Evolutionary conservation across 805 yeast species (phyloP).

Genomic region (Hagleromyces aurorensis): DNA sequence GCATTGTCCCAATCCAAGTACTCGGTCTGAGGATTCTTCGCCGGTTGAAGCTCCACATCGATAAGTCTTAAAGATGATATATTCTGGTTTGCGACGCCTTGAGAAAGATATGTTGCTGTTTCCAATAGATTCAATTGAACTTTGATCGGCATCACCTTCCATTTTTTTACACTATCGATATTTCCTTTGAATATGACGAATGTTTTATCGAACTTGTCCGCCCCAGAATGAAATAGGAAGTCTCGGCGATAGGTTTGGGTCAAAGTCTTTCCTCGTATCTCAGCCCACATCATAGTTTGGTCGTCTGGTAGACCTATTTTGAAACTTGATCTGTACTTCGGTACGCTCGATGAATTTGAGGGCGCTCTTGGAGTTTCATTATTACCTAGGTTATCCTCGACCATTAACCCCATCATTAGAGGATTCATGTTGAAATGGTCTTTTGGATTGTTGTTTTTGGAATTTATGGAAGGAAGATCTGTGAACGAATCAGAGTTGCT

Average conservation of each 20-base stretch:
- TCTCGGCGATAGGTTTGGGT: constrained; percentile 19
- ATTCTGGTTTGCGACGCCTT: constrained; percentile 27
- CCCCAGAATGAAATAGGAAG: constrained; percentile 18
- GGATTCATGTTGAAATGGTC: constrained; percentile 6
- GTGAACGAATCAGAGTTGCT: no score
- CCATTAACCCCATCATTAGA: constrained; percentile 2
- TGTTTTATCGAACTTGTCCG: constrained; percentile 21
- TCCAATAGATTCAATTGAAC: constrained; percentile 25
- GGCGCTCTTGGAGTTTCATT: no score
- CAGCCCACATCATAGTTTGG: constrained; percentile 19
- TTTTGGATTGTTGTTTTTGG: neutral
- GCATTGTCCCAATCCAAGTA: constrained; percentile 5
- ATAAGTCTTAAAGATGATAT: constrained; percentile 23
- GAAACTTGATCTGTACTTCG: constrained; percentile 12
- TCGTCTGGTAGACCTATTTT: constrained; percentile 17
- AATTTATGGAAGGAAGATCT: neutral
- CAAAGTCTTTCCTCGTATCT: constrained; percentile 17
- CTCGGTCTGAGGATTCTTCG: constrained; percentile 3
- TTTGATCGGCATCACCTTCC: constrained; percentile 11
- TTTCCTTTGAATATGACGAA: constrained; percentile 13
- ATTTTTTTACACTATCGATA: constrained; percentile 5
- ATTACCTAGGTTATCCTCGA: no score
- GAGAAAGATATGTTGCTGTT: constrained; percentile 23
- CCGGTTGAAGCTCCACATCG: constrained; percentile 8
- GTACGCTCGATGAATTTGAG: constrained; percentile 1